Percentiles rank a stretch among this genome's conserved stretches.
Conservation (phyloP, 2,329 filamentous ascomycete genomes). For the Beauveria asiatica region DNA sequence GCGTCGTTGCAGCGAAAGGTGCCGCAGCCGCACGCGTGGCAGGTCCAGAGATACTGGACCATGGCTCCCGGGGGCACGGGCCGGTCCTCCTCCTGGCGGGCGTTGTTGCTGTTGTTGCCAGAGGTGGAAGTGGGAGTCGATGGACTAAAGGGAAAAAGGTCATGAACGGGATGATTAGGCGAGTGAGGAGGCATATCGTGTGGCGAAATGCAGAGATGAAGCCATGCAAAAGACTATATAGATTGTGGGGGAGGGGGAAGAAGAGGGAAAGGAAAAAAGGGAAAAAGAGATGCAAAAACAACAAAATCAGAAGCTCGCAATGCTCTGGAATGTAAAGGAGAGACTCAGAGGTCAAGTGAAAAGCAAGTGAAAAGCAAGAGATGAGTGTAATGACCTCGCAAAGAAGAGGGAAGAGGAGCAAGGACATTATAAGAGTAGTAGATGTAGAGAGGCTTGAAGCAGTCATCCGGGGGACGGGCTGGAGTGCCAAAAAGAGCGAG, state of each 20-base stretch:
- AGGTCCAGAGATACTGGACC: constrained; percentile 6
- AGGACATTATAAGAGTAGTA: not conserved
- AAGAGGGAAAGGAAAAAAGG: not conserved
- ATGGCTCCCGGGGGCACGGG: not conserved
- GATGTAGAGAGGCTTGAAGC: not conserved
- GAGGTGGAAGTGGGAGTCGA: not conserved
- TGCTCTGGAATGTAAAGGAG: constrained; percentile 6
- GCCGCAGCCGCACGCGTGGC: constrained; percentile 5
- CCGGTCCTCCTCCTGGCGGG: not conserved
- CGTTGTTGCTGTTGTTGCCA: no score
- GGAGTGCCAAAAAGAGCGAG: not conserved
- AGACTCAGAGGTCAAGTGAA: constrained; percentile 5
- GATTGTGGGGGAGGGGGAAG: no score
- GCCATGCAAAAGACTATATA: no score
- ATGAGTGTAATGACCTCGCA: not conserved
- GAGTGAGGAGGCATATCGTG: not conserved
- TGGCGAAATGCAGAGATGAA: not conserved
- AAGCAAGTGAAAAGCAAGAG: not conserved
- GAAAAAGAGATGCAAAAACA: no score
- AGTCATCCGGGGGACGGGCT: not conserved
- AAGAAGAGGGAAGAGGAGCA: not conserved
- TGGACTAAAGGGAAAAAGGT: not conserved
- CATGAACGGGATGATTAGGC: not conserved
- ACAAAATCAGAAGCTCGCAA: not conserved
- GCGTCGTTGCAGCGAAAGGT: constrained; percentile 4